A percentile compares a stretch with the other conserved stretches of the same genome.
phyloP scores from a whole-genome alignment of 176 grass and related monocot genomes.

The Carex cristatella region DNA sequence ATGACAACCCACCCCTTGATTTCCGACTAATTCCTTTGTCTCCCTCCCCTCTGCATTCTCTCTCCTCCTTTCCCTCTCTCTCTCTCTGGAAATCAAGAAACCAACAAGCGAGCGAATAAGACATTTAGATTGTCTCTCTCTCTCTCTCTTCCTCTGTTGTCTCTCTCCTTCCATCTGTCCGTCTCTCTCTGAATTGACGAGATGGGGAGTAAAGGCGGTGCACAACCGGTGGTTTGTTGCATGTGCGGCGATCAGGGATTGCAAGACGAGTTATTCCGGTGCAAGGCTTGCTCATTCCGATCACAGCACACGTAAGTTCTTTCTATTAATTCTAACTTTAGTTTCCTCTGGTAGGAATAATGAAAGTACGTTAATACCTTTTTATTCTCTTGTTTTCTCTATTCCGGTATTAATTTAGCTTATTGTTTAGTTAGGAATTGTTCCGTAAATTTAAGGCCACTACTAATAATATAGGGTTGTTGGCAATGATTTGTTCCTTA shows the following conservation, averaged over 20 bases:
- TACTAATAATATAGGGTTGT: not conserved
- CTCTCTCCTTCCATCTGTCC: not conserved
- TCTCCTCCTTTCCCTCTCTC: not conserved
- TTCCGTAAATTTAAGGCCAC: not conserved
- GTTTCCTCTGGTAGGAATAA: not conserved
- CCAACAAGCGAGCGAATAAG: slow-evolving; percentile 4
- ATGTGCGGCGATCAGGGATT: slow-evolving; percentile 95
- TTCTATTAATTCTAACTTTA: not conserved
- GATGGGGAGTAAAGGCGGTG: slow-evolving; percentile 52
- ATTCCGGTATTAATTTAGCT: not conserved
- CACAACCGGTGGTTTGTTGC: slow-evolving; percentile 51
- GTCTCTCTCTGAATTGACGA: not conserved
- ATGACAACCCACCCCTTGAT: slow-evolving; percentile 18
- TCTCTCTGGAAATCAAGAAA: slow-evolving; percentile 2
- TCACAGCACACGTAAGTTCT: slow-evolving; percentile 79
- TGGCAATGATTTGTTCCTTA: not conserved
- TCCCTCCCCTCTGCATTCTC: slow-evolving; percentile 1
- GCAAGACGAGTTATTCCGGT: slow-evolving; percentile 77
- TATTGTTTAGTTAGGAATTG: not conserved
- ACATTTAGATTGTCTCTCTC: not conserved
- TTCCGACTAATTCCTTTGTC: slow-evolving; percentile 12
- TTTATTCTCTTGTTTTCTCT: not conserved
- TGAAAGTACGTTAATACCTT: not conserved
- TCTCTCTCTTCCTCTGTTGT: not conserved
- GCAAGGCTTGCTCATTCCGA: slow-evolving; percentile 62